Evolutionary conservation across 495 filamentous ascomycete genomes (phyloP).

Genomic region (Aspergillus funiculosus): DNA sequence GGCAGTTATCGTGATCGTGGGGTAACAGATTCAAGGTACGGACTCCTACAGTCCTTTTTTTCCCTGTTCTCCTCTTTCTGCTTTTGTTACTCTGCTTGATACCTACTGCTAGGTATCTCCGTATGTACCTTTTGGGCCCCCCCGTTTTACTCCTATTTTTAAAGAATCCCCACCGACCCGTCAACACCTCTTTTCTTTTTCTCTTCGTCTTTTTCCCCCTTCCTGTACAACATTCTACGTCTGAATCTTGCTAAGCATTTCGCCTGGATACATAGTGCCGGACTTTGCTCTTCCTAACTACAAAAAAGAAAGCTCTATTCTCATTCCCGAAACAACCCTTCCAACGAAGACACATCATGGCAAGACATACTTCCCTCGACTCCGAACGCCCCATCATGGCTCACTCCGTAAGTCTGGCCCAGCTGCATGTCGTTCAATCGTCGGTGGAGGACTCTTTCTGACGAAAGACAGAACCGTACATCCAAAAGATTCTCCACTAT

Average conservation of each 20-base stretch:
- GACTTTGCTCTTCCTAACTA: not conserved
- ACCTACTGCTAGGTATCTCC: too few species aligned
- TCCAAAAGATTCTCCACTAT: conserved; percentile 79
- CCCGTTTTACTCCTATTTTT: conserved; percentile 4
- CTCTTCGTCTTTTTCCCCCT: conserved; percentile 1
- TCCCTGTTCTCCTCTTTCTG: conserved; percentile 3
- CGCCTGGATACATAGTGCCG: not conserved
- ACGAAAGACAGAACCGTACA: conserved; percentile 49
- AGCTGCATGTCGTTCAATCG: not conserved
- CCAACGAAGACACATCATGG: conserved; percentile 27
- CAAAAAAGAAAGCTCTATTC: not conserved
- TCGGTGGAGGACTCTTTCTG: conserved; percentile 14
- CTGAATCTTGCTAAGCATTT: not conserved
- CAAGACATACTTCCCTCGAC: conserved; percentile 63
- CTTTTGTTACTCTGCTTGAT: not conserved
- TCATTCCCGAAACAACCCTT: not conserved
- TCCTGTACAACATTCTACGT: not conserved
- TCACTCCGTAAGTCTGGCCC: conserved; percentile 54
- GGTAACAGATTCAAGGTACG: not conserved
- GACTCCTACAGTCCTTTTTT: not conserved
- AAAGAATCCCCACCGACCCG: conserved; percentile 1
- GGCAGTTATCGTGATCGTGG: not conserved
- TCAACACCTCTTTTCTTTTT: not conserved
- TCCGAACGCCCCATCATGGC: conserved; percentile 74
- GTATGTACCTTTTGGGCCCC: not conserved